Evolutionary conservation across 306 rosid genomes (phyloP), one percentile per base, ranked within the genome.

Genomic region (Abrus precatorius): DNA sequence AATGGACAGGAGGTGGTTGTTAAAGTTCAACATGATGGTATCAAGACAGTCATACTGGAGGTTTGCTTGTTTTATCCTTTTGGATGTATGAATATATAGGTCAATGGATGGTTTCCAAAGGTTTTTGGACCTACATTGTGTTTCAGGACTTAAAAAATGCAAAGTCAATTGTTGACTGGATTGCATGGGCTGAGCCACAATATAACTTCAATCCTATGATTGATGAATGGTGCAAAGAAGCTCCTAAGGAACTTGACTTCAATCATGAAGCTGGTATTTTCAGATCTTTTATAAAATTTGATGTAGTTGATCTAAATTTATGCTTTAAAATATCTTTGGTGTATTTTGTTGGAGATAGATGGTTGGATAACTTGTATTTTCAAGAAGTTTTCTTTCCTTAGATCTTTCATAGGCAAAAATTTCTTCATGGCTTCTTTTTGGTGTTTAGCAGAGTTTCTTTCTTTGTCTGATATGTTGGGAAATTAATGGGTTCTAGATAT

Each of bases 161-260:
- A 0, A 96, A 96, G 90, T 69, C 97, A 74, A 85, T 96, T 77
- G 88, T 87, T 75, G 99, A 96, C 86, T 96, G 99, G 99, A 89
- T 93, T 91, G 98, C 97, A 56, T 96, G 99, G 99, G 98, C 95
- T 1, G 98, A 96, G 77, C 99, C 99, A 20, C 98, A 93, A 57
- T 90, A 92, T 65, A 83, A 96, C 86, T 93, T 96, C 43, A 96
- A 91, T 85, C 99, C 99, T 50, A 92, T 96, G 89, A 96, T 96
- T 74, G 94, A 96, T 86, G 99, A 96, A 86, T 96, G 99, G 98
- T 96, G 99, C 99, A 92, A 85, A 89, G 99, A 96, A 89, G 97
- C 94, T 86, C 99, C 99, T 45, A 96, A 93, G 83, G 99, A 96
- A 78, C 95, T 96, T 55, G 97, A 96, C 85, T 93, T 93, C 90